phyloP scores from a whole-genome alignment of 2,329 filamentous ascomycete genomes.

The Pseudogymnoascus sp. region DNA sequence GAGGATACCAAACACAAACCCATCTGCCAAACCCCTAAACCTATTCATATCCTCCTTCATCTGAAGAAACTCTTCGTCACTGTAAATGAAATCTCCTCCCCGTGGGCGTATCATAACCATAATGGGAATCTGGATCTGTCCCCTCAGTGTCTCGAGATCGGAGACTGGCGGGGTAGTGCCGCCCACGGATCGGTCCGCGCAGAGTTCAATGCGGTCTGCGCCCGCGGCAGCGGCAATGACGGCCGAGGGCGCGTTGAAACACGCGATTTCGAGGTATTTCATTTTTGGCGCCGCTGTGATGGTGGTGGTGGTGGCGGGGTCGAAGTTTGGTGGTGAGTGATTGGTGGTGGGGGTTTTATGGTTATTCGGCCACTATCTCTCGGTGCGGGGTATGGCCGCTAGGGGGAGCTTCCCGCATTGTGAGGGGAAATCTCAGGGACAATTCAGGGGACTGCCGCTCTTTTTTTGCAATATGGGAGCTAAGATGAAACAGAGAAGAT shows the following conservation, averaged over 20 bases:
- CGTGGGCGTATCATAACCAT: slow-evolving; percentile 47
- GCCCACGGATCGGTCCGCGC: slow-evolving; percentile 32
- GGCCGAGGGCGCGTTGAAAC: slow-evolving; percentile 38
- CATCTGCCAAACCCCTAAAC: slow-evolving; percentile 32
- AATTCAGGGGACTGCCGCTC: too few relatives aligned
- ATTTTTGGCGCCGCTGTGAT: not conserved
- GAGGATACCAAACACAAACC: slow-evolving; percentile 46
- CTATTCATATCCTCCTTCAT: slow-evolving; percentile 36
- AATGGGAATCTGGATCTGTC: slow-evolving; percentile 32
- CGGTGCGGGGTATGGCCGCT: too few relatives aligned
- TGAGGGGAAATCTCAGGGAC: too few relatives aligned
- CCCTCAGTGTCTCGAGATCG: slow-evolving; percentile 1
- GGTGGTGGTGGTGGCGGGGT: not conserved
- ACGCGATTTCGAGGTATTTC: slow-evolving; percentile 38
- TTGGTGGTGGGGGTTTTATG: not conserved
- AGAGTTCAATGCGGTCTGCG: slow-evolving; percentile 45
- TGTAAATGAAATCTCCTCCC: slow-evolving; percentile 38
- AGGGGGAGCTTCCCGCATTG: too few relatives aligned
- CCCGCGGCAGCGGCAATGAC: slow-evolving; percentile 34
- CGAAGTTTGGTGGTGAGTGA: not conserved
- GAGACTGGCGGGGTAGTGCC: slow-evolving; percentile 34
- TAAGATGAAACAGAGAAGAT: too few relatives aligned
- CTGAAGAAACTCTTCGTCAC: slow-evolving; percentile 30
- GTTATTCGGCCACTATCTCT: too few relatives aligned
- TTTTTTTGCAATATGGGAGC: too few relatives aligned